Conservation (phyloP, 352 stramenopile genomes). For the Pythium rhizo-oryzae region DNA sequence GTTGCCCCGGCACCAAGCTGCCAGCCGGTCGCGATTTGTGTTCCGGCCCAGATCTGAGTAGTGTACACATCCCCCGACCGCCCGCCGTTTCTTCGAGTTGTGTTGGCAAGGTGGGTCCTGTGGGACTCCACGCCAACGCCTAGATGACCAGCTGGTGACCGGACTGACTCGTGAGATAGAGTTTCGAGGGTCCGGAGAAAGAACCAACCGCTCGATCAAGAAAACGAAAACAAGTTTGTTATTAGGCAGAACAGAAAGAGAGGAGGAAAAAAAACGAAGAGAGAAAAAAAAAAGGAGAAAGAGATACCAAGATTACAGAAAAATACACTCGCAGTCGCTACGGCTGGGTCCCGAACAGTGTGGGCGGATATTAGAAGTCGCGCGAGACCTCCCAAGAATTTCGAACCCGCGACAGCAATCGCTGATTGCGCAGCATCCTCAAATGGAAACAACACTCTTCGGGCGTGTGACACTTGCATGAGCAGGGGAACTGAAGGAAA, state of each 20-base stretch:
- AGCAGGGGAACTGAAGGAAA: not conserved
- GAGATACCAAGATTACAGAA: not conserved
- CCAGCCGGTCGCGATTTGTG: not conserved
- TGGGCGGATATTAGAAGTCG: no score
- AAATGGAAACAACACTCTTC: not conserved
- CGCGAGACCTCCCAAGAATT: not conserved
- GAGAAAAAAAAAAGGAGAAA: not conserved
- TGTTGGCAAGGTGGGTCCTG: no score
- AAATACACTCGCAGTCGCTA: not conserved
- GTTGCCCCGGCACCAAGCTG: not conserved
- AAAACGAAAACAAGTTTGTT: no score
- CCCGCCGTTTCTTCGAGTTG: no score
- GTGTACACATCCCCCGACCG: not conserved
- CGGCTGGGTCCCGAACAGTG: no score
- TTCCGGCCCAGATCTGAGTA: constrained; percentile 17
- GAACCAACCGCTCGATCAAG: not conserved
- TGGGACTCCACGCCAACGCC: not conserved
- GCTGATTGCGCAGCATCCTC: not conserved
- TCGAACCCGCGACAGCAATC: not conserved
- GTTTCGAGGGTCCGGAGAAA: not conserved
- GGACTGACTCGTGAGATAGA: not conserved
- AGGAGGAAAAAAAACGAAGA: no score
- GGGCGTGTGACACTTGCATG: not conserved
- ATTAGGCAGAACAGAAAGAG: not conserved
- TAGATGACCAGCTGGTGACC: constrained; percentile 2